Conservation (phyloP, 1,284 basidiomycete genomes). For the Rhodofomes roseus region DNA sequence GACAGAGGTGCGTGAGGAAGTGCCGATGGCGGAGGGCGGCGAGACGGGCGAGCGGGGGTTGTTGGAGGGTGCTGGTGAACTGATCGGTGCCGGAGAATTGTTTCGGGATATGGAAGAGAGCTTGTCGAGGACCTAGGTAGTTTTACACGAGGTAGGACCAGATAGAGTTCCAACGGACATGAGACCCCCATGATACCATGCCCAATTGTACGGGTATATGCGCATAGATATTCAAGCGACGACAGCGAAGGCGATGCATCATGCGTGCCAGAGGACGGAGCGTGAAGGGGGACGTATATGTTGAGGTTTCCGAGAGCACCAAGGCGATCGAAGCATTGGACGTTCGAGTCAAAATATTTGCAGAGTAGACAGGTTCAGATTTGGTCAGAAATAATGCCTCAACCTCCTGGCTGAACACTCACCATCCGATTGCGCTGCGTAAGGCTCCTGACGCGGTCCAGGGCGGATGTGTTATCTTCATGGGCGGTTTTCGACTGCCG, state of each 20-base stretch:
- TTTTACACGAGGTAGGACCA: background rate
- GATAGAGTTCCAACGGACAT: background rate
- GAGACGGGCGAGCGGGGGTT: slow-evolving; percentile 32
- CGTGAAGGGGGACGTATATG: background rate
- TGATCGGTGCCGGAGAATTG: slow-evolving; percentile 14
- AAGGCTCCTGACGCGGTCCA: slow-evolving; percentile 65
- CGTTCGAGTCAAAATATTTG: background rate
- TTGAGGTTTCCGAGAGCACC: background rate
- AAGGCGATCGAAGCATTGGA: background rate
- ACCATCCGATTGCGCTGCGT: slow-evolving; percentile 72
- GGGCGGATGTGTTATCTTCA: slow-evolving; percentile 51
- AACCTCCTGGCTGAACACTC: slow-evolving; percentile 17
- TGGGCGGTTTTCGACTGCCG: slow-evolving; percentile 32
- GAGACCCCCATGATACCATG: background rate
- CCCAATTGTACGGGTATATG: background rate
- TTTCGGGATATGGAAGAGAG: slow-evolving; percentile 38
- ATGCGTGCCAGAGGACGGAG: no score
- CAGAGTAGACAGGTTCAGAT: background rate
- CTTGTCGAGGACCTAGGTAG: slow-evolving; percentile 59
- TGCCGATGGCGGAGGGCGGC: slow-evolving; percentile 26
- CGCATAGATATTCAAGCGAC: background rate
- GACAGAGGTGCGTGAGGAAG: slow-evolving; percentile 28
- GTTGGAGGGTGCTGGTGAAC: slow-evolving; percentile 36
- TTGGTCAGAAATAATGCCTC: background rate
- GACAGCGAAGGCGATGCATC: background rate